phyloP scores from a whole-genome alignment of 768 basidiomycete species.

The Boletus sensibilis region DNA sequence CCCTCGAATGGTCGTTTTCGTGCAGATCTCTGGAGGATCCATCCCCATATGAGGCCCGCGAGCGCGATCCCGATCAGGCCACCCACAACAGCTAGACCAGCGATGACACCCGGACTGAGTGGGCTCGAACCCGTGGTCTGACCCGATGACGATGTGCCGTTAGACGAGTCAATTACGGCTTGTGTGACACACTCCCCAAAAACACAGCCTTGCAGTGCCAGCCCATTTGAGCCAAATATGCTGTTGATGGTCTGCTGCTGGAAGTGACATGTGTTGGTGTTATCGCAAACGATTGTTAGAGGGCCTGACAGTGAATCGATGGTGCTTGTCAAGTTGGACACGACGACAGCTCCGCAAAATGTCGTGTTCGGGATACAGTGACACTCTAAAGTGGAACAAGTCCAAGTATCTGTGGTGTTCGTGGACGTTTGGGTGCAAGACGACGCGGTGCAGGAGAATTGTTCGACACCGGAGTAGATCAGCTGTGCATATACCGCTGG shows the following conservation, averaged over 20 bases:
- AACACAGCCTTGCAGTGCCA: slow-evolving; percentile 68
- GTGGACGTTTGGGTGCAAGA: slow-evolving; percentile 62
- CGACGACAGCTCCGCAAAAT: slow-evolving; percentile 65
- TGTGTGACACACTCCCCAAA: slow-evolving; percentile 92
- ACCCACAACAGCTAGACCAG: slow-evolving; percentile 85
- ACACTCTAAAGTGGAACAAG: slow-evolving; percentile 72
- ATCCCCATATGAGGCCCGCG: slow-evolving; percentile 60
- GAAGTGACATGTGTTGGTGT: slow-evolving; percentile 68
- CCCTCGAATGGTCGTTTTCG: slow-evolving; percentile 41
- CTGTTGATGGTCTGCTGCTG: slow-evolving; percentile 63
- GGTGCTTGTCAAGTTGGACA: slow-evolving; percentile 51
- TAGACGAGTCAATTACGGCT: slow-evolving; percentile 63
- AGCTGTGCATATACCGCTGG: slow-evolving; percentile 65
- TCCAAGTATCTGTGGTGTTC: slow-evolving; percentile 51
- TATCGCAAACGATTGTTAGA: slow-evolving; percentile 67
- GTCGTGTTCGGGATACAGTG: slow-evolving; percentile 64
- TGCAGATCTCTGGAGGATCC: slow-evolving; percentile 61
- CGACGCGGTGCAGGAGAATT: slow-evolving; percentile 81
- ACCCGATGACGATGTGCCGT: slow-evolving; percentile 35
- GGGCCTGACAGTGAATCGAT: slow-evolving; percentile 67
- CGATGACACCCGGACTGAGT: slow-evolving; percentile 83
- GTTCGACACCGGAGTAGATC: slow-evolving; percentile 79
- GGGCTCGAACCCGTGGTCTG: slow-evolving; percentile 36
- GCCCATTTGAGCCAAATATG: slow-evolving; percentile 73
- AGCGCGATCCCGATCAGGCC: slow-evolving; percentile 58